Evolutionary conservation across 176 grass and related monocot genomes (phyloP).

Genomic region (Dendrocalamus sinicus): DNA sequence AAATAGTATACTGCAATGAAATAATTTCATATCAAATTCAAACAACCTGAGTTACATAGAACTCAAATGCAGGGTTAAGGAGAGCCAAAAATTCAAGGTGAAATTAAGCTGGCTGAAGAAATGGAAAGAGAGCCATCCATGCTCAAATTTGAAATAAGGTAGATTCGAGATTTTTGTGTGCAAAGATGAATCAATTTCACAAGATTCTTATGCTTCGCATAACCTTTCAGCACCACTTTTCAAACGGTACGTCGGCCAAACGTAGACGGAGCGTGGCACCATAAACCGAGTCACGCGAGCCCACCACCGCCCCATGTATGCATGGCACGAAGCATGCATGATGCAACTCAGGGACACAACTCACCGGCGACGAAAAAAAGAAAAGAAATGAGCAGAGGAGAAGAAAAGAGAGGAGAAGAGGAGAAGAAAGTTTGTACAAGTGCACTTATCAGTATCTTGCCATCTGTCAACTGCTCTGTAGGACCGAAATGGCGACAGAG

Average conservation of each 20-base stretch:
- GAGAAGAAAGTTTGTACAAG: background rate
- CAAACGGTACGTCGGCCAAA: background rate
- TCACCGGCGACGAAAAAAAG: background rate
- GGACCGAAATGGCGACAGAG: too few species aligned
- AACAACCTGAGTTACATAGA: background rate
- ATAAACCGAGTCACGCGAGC: slow-evolving; percentile 53
- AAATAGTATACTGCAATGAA: background rate
- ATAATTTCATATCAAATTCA: background rate
- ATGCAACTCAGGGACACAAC: slow-evolving; percentile 25
- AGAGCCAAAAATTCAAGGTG: background rate
- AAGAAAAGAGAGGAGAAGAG: too few species aligned
- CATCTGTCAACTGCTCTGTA: too few species aligned
- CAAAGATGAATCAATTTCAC: slow-evolving; percentile 38
- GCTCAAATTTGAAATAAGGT: background rate
- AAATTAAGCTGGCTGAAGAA: background rate
- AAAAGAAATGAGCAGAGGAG: background rate
- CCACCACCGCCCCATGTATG: background rate
- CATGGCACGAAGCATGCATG: slow-evolving; percentile 4
- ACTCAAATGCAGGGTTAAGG: background rate
- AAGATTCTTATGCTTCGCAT: slow-evolving; percentile 19
- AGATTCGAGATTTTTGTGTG: background rate
- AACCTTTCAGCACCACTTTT: background rate
- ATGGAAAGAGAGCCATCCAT: background rate
- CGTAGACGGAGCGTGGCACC: slow-evolving; percentile 52
- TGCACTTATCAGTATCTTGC: too few species aligned